A percentile compares a stretch with the other conserved stretches of the same genome.
Evolutionary conservation across 1,284 basidiomycete species (phyloP).

Genomic region (Cutaneotrichosporon sp.): DNA sequence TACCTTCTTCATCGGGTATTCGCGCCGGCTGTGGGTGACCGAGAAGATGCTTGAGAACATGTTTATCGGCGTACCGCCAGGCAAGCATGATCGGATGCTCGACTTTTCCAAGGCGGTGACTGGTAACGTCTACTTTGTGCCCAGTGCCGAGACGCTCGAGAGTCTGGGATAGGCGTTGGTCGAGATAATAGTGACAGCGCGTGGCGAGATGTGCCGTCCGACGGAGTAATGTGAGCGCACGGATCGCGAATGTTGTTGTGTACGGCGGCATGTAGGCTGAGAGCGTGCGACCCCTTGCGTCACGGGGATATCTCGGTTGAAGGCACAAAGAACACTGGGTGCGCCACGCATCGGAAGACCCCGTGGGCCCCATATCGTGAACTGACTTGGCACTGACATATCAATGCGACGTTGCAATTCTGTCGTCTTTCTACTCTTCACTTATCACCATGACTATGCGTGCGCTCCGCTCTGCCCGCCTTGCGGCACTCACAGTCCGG

Average conservation of each 20-base stretch:
- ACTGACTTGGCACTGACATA: conserved; percentile 1
- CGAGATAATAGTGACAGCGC: not conserved
- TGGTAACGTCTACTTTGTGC: conserved; percentile 23
- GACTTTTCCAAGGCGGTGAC: conserved; percentile 22
- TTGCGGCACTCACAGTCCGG: not conserved
- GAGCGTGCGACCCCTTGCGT: not conserved
- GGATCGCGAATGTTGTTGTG: not conserved
- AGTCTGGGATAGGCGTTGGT: not conserved
- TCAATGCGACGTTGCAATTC: not conserved
- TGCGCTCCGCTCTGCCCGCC: not conserved
- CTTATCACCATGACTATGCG: conserved; percentile 3
- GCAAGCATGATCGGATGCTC: conserved; percentile 24
- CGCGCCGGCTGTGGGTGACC: conserved; percentile 22
- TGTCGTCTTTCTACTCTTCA: not conserved
- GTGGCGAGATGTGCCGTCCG: not conserved
- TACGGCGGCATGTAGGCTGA: not conserved
- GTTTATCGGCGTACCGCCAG: conserved; percentile 24
- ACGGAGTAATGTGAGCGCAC: not conserved
- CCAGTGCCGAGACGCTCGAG: conserved; percentile 13
- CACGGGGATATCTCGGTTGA: not conserved
- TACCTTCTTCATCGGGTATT: conserved; percentile 28
- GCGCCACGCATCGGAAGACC: not conserved
- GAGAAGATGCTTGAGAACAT: conserved; percentile 28
- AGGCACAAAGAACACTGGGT: not conserved
- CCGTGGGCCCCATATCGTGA: not conserved